Percentiles rank a stretch among this genome's conserved stretches.
These are phyloP conservation scores for Castanea sativa DNA, from an alignment of 306 rosid species.

Conservation along the genomic window DNA sequence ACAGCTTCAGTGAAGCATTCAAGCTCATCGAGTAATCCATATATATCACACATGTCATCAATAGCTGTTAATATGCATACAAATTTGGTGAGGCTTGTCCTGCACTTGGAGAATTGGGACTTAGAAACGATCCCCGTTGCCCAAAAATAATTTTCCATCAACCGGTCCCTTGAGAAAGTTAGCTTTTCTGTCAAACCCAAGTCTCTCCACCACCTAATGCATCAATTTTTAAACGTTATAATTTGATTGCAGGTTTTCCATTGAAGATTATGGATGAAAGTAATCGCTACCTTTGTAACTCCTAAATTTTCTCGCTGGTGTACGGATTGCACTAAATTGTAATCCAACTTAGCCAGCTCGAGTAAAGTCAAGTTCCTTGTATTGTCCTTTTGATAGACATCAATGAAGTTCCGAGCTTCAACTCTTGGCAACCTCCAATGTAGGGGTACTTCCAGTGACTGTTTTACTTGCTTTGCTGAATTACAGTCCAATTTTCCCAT, in stretches of 20 bases:
- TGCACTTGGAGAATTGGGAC: conserved; percentile 28
- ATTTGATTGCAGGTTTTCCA: not conserved
- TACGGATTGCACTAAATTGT: conserved; percentile 32
- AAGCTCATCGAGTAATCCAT: conserved; percentile 36
- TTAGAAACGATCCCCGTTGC: conserved; percentile 20
- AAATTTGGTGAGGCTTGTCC: conserved; percentile 33
- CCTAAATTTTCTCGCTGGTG: conserved; percentile 19
- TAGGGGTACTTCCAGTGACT: conserved; percentile 15
- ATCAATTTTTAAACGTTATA: not conserved
- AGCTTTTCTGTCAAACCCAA: conserved; percentile 24
- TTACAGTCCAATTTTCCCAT: not conserved
- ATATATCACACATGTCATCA: conserved; percentile 33
- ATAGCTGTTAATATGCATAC: conserved; percentile 28
- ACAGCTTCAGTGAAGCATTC: conserved; percentile 28
- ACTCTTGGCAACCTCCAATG: conserved; percentile 26
- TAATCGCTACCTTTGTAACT: conserved; percentile 18
- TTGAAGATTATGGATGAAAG: not conserved
- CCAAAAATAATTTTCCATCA: conserved; percentile 37
- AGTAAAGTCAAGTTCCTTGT: conserved; percentile 17
- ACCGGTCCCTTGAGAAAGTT: conserved; percentile 28
- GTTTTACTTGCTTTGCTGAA: conserved; percentile 1
- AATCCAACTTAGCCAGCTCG: conserved; percentile 34
- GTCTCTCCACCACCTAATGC: conserved; percentile 31
- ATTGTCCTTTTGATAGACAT: conserved; percentile 10
- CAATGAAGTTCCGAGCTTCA: conserved; percentile 24